A percentile compares a stretch with the other conserved stretches of the same genome.
These are phyloP conservation scores for Peronosclerospora sorghi DNA, from an alignment of 352 stramenopile genomes.

Conservation along the genomic window DNA sequence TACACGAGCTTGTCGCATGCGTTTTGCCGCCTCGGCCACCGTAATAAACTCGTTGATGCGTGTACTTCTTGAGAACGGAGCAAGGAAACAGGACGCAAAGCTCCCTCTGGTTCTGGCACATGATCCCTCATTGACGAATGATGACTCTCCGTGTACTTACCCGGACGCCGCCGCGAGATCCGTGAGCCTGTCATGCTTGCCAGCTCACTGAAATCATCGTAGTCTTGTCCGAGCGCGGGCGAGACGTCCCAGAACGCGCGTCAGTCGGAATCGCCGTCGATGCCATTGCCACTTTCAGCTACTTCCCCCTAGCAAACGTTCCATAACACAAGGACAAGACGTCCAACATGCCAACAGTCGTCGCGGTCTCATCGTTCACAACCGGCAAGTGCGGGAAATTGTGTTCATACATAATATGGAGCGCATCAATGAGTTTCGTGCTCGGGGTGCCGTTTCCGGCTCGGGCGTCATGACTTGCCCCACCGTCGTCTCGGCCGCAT, in stretches of 20 bases:
- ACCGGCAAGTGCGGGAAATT: slow-evolving; percentile 96
- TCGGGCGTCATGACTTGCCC: slow-evolving; percentile 94
- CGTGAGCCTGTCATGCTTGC: slow-evolving; percentile 48
- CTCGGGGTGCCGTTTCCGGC: slow-evolving; percentile 87
- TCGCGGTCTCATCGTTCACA: slow-evolving; percentile 71
- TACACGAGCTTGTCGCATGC: slow-evolving; percentile 60
- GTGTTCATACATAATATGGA: slow-evolving; percentile 98
- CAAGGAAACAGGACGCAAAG: slow-evolving; percentile 74
- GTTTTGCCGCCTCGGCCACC: slow-evolving; percentile 71
- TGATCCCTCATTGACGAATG: slow-evolving; percentile 35
- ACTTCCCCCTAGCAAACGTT: slow-evolving; percentile 52
- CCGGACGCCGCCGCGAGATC: slow-evolving; percentile 27
- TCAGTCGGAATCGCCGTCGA: slow-evolving; percentile 62
- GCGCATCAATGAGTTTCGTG: slow-evolving; percentile 91
- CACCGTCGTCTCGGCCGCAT: slow-evolving; percentile 86
- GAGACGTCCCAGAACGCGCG: slow-evolving; percentile 82
- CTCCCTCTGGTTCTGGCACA: slow-evolving; percentile 41
- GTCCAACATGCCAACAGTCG: slow-evolving; percentile 79
- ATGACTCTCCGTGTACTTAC: slow-evolving; percentile 28
- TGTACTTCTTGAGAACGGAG: slow-evolving; percentile 69
- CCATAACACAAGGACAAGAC: too few species aligned
- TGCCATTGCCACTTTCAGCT: slow-evolving; percentile 23
- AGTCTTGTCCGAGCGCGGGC: slow-evolving; percentile 58
- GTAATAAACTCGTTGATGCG: slow-evolving; percentile 83
- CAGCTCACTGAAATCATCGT: slow-evolving; percentile 70